Evolutionary conservation across 768 basidiomycete genomes (phyloP), one percentile per base, ranked within the genome.

Genomic region (Steccherinum ochraceum): DNA sequence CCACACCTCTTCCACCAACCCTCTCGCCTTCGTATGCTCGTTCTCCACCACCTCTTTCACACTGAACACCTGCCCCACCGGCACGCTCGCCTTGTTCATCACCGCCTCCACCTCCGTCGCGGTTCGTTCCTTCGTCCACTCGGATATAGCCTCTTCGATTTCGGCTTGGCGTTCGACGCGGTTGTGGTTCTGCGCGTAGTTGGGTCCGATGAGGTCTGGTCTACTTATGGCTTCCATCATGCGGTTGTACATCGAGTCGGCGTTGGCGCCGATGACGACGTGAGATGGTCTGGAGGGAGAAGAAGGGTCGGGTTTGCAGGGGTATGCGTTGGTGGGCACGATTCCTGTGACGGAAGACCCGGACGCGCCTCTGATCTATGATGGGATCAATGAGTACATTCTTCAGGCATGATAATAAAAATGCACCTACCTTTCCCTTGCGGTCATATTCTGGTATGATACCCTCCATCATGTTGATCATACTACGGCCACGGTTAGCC

Each of bases 391-490:
- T n/a, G n/a, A n/a, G n/a, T n/a, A n/a, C n/a, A n/a, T n/a, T n/a
- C n/a, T n/a, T n/a, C n/a, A n/a, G n/a, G n/a, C n/a, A n/a, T n/a
- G n/a, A 35, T 16, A 35, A 35, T 7, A 35, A 35, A 35, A 35
- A 7, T 16, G 24, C 4, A 12, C 62, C 40, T 55, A 81, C 83
- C 67, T 81, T 83, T 51, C 77, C 77, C 62, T 83, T 85, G 48
- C 84, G 79, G 61, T 86, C 83, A 50, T 83, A 86, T 64, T 84
- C 85, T 11, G 85, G 85, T 45, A 86, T 80, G 52, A 87, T 79
- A 2, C 85, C 84, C 58, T 86, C 85, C 85, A 86, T 87, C 45
- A 85, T 65, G 58, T 85, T 87, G 3, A 86, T 65, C 84, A 86
- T 86, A 58, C 84, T 86, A 50, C 44, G 16, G 16, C 21, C 3